Evolutionary conservation across 2,329 filamentous ascomycete genomes (phyloP).

Genomic region (Emmonsia crescens): DNA sequence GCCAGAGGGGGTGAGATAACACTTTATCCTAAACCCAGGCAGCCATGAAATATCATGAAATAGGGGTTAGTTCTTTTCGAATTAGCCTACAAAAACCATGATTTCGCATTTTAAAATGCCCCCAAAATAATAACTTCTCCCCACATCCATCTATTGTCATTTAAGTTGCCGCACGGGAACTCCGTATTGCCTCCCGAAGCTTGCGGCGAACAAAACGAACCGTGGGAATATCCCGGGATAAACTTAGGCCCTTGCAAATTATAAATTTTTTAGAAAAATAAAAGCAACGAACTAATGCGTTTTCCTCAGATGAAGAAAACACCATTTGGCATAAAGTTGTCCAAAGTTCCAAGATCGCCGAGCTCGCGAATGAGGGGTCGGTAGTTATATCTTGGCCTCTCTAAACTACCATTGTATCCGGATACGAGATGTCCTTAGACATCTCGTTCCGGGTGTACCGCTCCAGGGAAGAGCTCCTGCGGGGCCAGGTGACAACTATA

Average conservation of each 20-base stretch:
- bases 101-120: background rate
- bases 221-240: background rate
- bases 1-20: background rate
- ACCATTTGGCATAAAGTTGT: background rate
- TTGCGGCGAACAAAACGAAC: background rate
- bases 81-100: background rate
- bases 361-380: background rate
- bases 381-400: background rate
- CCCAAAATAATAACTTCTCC: background rate
- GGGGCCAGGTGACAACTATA: background rate
- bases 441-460: background rate
- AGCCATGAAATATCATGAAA: background rate
- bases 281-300: background rate
- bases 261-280: background rate
- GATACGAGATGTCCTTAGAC: background rate
- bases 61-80: background rate
- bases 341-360: background rate
- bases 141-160: background rate
- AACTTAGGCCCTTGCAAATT: background rate
- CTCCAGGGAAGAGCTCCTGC: background rate
- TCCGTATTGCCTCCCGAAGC: background rate
- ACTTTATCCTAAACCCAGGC: background rate
- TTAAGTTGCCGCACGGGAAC: conserved; percentile 2
- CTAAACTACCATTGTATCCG: background rate
- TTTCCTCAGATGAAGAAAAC: background rate